These are phyloP conservation scores for Yarrowia galli DNA, from an alignment of 1,139 yeast species.

Conservation along the genomic window DNA sequence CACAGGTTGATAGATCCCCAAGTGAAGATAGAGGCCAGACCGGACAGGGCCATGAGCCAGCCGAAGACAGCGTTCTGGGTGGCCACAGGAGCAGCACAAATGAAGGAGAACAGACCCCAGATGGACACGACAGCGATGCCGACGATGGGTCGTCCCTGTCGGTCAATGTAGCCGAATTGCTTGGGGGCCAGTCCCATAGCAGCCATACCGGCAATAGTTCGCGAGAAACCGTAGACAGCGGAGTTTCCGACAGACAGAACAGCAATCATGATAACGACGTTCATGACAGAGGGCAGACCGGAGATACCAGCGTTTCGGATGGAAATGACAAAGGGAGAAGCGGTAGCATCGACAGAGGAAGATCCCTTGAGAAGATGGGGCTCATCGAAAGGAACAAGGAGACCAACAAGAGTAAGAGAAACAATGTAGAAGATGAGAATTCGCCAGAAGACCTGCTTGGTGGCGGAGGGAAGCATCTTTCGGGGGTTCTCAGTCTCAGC, in stretches of 20 bases:
- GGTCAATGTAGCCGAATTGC: conserved; percentile 74
- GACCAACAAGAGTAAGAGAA: conserved; percentile 65
- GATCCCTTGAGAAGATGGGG: conserved; percentile 55
- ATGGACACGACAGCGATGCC: conserved; percentile 65
- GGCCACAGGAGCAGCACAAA: conserved; percentile 69
- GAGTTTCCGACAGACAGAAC: conserved; percentile 79
- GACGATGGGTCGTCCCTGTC: conserved; percentile 73
- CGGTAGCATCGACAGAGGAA: conserved; percentile 59
- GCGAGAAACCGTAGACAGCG: conserved; percentile 77
- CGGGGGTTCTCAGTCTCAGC: conserved; percentile 83
- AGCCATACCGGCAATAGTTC: conserved; percentile 83
- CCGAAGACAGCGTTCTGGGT: conserved; percentile 70
- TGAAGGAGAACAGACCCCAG: conserved; percentile 73
- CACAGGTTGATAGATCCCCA: conserved; percentile 82
- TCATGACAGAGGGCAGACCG: conserved; percentile 73
- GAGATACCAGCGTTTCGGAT: conserved; percentile 63
- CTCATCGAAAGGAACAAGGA: conserved; percentile 68
- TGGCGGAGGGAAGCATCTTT: conserved; percentile 69
- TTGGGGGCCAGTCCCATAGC: conserved; percentile 83
- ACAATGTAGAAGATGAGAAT: conserved; percentile 68
- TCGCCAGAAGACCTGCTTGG: conserved; percentile 78
- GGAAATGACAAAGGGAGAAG: conserved; percentile 80
- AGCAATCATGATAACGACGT: conserved; percentile 73
- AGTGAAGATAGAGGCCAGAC: conserved; percentile 81
- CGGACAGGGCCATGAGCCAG: conserved; percentile 86